phyloP scores from a whole-genome alignment of 2,329 filamentous ascomycete species.

The Penicillium fuscoglaucum region DNA sequence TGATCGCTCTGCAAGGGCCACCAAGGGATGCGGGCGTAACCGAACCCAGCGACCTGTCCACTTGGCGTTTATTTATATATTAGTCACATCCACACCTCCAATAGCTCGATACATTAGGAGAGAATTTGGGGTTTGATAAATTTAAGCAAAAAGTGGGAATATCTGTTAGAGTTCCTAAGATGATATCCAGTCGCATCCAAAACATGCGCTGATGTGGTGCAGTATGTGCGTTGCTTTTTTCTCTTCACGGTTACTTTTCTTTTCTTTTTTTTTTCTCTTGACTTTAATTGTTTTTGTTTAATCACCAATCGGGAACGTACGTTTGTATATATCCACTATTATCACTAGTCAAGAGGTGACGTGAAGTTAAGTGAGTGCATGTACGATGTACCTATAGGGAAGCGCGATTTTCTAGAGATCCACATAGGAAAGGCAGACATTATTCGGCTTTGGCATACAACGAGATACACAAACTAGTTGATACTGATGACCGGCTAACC shows the following conservation, averaged over 20 bases:
- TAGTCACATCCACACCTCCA: not conserved
- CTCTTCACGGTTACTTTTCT: not conserved
- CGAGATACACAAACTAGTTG: not conserved
- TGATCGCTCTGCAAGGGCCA: constrained; percentile 9
- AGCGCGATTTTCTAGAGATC: not conserved
- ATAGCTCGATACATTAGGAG: not conserved
- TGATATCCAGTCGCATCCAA: not conserved
- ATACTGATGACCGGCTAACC: not conserved
- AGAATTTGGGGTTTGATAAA: not conserved
- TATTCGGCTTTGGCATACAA: not conserved
- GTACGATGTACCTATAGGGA: not conserved
- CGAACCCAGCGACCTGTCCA: constrained; percentile 9
- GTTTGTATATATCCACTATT: not conserved
- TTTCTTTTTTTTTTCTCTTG: not conserved
- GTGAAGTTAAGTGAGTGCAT: not conserved
- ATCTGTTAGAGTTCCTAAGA: not conserved
- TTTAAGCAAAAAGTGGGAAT: not conserved
- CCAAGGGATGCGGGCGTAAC: constrained; percentile 6
- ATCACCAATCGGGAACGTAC: not conserved
- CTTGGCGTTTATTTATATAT: constrained; percentile 4
- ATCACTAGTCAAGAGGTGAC: not conserved
- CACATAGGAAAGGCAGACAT: not conserved
- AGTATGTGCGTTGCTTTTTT: not conserved
- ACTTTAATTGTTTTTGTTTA: not conserved
- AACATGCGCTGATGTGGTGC: not conserved